Base-by-base conservation (phyloP, 352 stramenopile genomes). In the Phytophthora syringae region DNA sequence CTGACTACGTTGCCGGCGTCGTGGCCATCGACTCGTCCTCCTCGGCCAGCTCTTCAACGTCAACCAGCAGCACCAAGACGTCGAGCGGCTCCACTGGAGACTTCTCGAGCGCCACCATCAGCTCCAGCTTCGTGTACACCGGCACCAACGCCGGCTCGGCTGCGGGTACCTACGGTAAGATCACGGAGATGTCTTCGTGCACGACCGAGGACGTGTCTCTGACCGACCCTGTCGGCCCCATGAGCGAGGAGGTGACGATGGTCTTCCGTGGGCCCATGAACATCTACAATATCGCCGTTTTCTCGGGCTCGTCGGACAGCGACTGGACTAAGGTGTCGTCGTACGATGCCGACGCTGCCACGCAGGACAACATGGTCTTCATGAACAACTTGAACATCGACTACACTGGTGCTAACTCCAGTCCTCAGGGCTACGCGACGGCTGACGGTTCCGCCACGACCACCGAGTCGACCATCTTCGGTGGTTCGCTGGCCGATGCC, bases 371-470 rank as follows among this genome's bases (percentile, higher is more conserved):
- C 64, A 65, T 89, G 58, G 59, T 86, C 2, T 87, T 89, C 51
- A 83, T 89, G 73, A 87, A 81, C 65, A 89, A 89, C 59, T 13
- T 72, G 11, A 89, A 86, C 65, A 74, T 86, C 27, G 79, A 85
- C 64, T 87, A 89, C 64, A 76, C 43, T 6, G 73, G 72, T 22
- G 60, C 54, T 20, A 48, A 78, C 32, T 72, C 74, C 30, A 84
- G 79, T 20, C 80, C 80, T 15, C 80, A 89, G 60, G 77, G 74
- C 2, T 86, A 74, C 47, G 64, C 79, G 7, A 74, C 60, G 4
- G 43, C 64, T 0, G 74, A 85, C 16, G 79, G 76, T 20, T 52
- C 58, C 12, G 54, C 47, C 20, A 79, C 67, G 3, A 71, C 72
- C 5, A 60, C 54, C 9, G 50, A 54, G n/a, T 72, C 71, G 18